Conservation (phyloP, 2,329 filamentous ascomycete genomes). For the Hymenoscyphus linearis region DNA sequence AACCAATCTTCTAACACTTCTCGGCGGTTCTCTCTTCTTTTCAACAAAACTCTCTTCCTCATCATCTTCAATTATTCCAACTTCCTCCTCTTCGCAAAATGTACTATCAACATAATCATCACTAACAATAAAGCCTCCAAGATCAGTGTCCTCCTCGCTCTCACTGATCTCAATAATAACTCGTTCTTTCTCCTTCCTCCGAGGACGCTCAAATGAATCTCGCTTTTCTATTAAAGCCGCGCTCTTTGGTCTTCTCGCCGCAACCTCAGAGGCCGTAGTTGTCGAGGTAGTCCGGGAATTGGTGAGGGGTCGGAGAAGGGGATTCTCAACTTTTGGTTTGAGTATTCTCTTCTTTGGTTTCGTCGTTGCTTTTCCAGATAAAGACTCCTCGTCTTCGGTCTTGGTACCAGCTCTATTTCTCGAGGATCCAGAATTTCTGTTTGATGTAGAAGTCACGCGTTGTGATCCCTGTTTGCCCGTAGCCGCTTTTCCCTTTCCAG, state of each 20-base stretch:
- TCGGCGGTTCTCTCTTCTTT: conserved; percentile 17
- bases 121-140: conserved; percentile 31
- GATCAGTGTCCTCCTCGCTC: conserved; percentile 9
- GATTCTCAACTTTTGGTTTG: conserved; percentile 18
- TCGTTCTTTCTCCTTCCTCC: not conserved
- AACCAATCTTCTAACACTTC: conserved; percentile 24
- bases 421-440: not conserved
- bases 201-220: not conserved
- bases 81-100: conserved; percentile 19
- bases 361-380: conserved; percentile 2
- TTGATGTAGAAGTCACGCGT: not conserved
- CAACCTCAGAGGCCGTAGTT: conserved; percentile 3
- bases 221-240: not conserved
- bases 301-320: conserved; percentile 15
- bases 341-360: conserved; percentile 21
- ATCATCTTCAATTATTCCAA: not conserved
- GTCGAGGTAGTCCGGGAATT: conserved; percentile 2
- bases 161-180: conserved; percentile 1
- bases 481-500: not conserved
- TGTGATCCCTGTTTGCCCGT: not conserved
- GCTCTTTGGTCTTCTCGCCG: conserved; percentile 1
- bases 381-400: not conserved
- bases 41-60: conserved; percentile 21
- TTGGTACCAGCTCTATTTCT: conserved; percentile 3
- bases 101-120: conserved; percentile 19